These are phyloP conservation scores for Aristolochia californica DNA, from an alignment of 164 flowering plant genomes.

Conservation along the genomic window DNA sequence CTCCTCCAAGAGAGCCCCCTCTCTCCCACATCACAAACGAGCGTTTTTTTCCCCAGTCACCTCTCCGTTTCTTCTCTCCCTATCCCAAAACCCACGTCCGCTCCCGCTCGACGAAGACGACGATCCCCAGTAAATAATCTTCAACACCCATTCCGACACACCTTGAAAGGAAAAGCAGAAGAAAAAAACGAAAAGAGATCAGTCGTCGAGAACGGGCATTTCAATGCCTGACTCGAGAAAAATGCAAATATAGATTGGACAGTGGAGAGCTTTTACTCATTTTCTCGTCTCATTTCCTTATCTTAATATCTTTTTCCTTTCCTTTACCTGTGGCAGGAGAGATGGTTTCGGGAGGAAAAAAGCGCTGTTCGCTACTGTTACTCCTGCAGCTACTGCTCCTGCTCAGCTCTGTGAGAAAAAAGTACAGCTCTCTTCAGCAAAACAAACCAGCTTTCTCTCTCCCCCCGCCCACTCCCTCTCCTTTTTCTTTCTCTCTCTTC, in stretches of 20 bases:
- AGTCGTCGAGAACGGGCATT: background rate
- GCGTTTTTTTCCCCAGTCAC: no score
- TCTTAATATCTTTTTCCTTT: no score
- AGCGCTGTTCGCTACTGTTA: background rate
- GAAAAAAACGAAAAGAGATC: background rate
- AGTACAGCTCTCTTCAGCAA: conserved; percentile 12
- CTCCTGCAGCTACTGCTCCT: conserved; percentile 3
- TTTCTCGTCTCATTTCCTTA: no score
- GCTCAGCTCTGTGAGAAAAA: conserved; percentile 1
- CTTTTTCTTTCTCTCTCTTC: background rate
- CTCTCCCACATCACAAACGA: conserved; percentile 40
- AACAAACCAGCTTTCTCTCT: conserved; percentile 2
- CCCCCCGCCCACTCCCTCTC: no score
- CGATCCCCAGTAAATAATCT: conserved; percentile 11
- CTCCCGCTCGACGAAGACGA: background rate
- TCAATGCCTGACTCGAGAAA: no score
- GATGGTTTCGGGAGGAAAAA: conserved; percentile 9
- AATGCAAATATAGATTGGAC: no score
- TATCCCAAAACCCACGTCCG: conserved; percentile 3
- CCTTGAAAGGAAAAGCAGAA: background rate
- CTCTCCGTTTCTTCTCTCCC: background rate
- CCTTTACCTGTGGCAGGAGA: conserved; percentile 9
- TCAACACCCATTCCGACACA: conserved; percentile 33
- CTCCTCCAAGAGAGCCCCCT: conserved; percentile 66
- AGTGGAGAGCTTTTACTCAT: no score